A percentile compares a stretch with the other conserved stretches of the same genome.
Evolutionary conservation across 257 asterid genomes (phyloP).

Genomic region (Solanum clarkiae): DNA sequence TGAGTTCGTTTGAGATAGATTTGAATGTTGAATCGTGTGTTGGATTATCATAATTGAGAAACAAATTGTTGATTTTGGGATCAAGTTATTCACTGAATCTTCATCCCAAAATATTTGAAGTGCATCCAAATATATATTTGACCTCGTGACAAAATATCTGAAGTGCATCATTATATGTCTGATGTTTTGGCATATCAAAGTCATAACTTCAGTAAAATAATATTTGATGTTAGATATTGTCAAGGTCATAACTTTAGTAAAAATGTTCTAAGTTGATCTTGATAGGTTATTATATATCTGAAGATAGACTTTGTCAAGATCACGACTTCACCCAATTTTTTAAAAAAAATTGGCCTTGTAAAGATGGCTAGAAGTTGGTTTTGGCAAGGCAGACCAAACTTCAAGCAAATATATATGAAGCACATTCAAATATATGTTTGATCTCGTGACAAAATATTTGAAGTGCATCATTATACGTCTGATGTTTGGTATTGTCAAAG

Average conservation of each 20-base stretch:
- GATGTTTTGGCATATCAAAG: not conserved
- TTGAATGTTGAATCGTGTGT: too few species aligned
- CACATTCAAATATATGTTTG: not conserved
- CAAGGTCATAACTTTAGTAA: not conserved
- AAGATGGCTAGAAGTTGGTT: not conserved
- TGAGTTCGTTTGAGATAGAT: too few species aligned
- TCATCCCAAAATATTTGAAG: not conserved
- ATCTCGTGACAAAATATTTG: not conserved
- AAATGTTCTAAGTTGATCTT: not conserved
- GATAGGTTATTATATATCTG: not conserved
- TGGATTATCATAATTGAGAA: too few species aligned
- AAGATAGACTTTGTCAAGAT: not conserved
- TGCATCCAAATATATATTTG: not conserved
- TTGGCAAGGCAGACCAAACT: not conserved
- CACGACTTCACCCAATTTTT: not conserved
- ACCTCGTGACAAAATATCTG: not conserved
- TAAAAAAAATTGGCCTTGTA: not conserved
- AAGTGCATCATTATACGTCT: not conserved
- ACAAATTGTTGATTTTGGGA: too few species aligned
- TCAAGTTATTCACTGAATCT: too few species aligned
- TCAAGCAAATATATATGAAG: not conserved
- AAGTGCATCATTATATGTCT: too few species aligned
- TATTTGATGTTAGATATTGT: not conserved
- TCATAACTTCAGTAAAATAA: too few species aligned
- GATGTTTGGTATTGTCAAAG: not conserved